These are phyloP conservation scores for Paramecium pentaurelia DNA, from an alignment of 73 alveolate genomes.

Conservation along the genomic window DNA sequence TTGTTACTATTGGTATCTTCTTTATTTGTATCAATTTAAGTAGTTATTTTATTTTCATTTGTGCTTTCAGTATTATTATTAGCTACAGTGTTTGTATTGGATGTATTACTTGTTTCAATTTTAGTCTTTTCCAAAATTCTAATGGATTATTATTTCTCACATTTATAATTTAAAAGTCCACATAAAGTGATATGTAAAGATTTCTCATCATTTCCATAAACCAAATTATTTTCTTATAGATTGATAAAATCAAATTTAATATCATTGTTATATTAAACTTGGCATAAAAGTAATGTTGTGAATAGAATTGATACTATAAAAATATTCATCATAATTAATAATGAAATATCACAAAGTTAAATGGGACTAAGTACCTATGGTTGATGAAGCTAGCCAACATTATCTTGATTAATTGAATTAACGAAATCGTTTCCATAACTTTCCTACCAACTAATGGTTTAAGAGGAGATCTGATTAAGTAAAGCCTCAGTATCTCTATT, in stretches of 20 bases:
- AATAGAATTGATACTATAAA: neutral
- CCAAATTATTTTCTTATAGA: neutral
- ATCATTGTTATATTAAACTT: neutral
- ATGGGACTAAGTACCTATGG: neutral
- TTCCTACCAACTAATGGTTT: neutral
- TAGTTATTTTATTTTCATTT: neutral
- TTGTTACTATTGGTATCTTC: neutral
- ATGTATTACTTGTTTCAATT: neutral
- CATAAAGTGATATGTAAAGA: neutral
- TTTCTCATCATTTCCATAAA: neutral
- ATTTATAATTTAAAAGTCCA: neutral
- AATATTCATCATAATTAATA: neutral
- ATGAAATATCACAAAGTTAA: neutral
- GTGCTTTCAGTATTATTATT: neutral
- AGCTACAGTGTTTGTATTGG: neutral
- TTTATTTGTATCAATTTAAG: neutral
- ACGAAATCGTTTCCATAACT: neutral
- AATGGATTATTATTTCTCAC: neutral
- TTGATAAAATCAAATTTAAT: neutral
- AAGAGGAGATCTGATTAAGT: neutral
- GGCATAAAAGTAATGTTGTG: neutral
- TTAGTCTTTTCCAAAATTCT: neutral
- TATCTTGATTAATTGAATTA: neutral
- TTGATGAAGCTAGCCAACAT: neutral
- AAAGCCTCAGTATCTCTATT: neutral